Conservation (phyloP, 1,284 basidiomycete species). For the Leccinum fallax region DNA sequence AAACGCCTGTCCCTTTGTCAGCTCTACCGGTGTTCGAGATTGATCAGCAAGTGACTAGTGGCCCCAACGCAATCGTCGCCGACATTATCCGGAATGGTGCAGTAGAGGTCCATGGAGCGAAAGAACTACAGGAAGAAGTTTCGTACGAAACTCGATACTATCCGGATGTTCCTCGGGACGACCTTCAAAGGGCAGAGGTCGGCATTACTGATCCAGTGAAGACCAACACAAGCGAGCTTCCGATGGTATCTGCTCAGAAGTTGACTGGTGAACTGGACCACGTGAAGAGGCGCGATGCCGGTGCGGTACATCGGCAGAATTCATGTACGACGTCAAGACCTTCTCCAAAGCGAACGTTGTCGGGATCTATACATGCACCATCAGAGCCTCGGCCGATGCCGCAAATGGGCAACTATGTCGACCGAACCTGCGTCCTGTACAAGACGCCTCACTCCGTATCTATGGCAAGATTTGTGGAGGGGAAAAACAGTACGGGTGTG, state of each 20-base stretch:
- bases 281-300: neutral
- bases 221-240: neutral
- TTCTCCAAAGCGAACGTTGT: slow-evolving; percentile 13
- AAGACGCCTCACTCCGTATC: neutral
- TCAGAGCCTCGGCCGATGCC: neutral
- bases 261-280: neutral
- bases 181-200: neutral
- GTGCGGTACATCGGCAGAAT: neutral
- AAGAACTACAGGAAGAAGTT: neutral
- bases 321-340: neutral
- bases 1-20: neutral
- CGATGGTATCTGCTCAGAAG: neutral
- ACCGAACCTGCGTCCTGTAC: neutral
- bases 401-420: neutral
- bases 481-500: neutral
- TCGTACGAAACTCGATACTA: slow-evolving; percentile 2
- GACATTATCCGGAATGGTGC: neutral
- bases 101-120: neutral
- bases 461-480: neutral
- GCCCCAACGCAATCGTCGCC: neutral
- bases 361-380: slow-evolving; percentile 24
- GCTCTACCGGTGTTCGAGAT: neutral
- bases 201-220: neutral
- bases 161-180: neutral
- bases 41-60: neutral